Conservation (phyloP, 495 filamentous ascomycete species). For the Penicillium tannophilum region DNA sequence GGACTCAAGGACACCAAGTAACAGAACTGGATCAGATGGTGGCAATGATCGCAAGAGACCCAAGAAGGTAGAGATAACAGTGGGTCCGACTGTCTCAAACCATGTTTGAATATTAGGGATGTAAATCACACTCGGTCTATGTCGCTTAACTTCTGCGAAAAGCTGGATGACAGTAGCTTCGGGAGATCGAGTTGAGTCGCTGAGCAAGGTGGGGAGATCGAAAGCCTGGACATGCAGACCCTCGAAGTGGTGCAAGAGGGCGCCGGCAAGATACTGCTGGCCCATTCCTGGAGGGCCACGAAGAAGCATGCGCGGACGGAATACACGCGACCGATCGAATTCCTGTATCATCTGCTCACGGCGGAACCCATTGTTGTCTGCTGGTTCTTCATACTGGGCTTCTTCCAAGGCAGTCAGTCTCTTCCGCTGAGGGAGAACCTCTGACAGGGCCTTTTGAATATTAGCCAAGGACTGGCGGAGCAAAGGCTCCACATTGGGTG, state of each 20-base stretch:
- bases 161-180: slow-evolving; percentile 87
- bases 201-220: slow-evolving; percentile 81
- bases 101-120: slow-evolving; percentile 87
- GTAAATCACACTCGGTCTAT: slow-evolving; percentile 95
- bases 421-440: slow-evolving; percentile 80
- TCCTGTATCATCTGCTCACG: slow-evolving; percentile 85
- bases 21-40: slow-evolving; percentile 83
- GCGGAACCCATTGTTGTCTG: slow-evolving; percentile 77
- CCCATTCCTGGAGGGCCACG: slow-evolving; percentile 84
- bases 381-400: slow-evolving; percentile 86
- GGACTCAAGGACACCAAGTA: slow-evolving; percentile 78
- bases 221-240: slow-evolving; percentile 94
- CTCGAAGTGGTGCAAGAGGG: slow-evolving; percentile 86
- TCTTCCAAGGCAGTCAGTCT: slow-evolving; percentile 88
- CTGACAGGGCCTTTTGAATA: slow-evolving; percentile 67
- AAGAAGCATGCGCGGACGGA: slow-evolving; percentile 83
- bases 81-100: slow-evolving; percentile 68
- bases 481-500: slow-evolving; percentile 77
- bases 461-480: slow-evolving; percentile 69
- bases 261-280: slow-evolving; percentile 86
- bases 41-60: slow-evolving; percentile 75
- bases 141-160: slow-evolving; percentile 87
- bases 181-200: slow-evolving; percentile 68
- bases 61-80: slow-evolving; percentile 75
- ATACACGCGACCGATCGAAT: slow-evolving; percentile 86